Base-by-base conservation (phyloP, 2,329 filamentous ascomycete species). In the Catunica adiposa region DNA sequence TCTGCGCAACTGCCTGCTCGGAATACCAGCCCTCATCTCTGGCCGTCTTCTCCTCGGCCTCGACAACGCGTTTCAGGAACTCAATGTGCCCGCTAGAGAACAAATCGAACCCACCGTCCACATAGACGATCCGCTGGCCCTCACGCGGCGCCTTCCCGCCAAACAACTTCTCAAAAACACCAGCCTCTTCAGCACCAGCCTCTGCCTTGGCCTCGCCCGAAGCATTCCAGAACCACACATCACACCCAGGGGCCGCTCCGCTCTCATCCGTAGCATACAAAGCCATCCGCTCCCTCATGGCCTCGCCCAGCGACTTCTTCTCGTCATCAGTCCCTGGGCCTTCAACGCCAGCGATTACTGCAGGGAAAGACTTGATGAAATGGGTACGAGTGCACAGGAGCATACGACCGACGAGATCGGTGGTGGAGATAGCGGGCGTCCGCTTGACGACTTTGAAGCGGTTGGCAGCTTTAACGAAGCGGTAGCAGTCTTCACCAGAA, bases 41-140 rank as follows among this genome's bases (percentile, higher is more conserved):
- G 3, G 83, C 89, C 52, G 82, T 72, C 56, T 78, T 73, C 62
- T 88, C 80, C 68, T 97, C 90, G 0, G 77, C 73, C 60, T 83
- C 71, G 7, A 83, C 75, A 2, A 98, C 90, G 42, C 79, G 77
- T 50, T 84, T 80, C 55, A 98, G 75, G 62, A 98, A 98, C 66
- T 94, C 89, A 62, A 98, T 97, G 66, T 98, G 92, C 0, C 92
- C 92, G 51, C 88, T 94, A 0, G 87, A 95, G 70, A 98, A 98
- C 22, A 98, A 76, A 66, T 98, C 92, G 67, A 94, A 98, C 1
- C 90, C 92, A 51, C 92, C 92, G 62, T 98, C 92, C 6, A 97
- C 90, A 66, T 98, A 98, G 47, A 96, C 82, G 31, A 98, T 77
- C 8, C 85, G 76, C 70, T 97, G 92, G 0, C 86, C 90, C 0